These are phyloP conservation scores for Dictyostelium capitatum DNA, from an alignment of 78 protist species.

Conservation along the genomic window DNA sequence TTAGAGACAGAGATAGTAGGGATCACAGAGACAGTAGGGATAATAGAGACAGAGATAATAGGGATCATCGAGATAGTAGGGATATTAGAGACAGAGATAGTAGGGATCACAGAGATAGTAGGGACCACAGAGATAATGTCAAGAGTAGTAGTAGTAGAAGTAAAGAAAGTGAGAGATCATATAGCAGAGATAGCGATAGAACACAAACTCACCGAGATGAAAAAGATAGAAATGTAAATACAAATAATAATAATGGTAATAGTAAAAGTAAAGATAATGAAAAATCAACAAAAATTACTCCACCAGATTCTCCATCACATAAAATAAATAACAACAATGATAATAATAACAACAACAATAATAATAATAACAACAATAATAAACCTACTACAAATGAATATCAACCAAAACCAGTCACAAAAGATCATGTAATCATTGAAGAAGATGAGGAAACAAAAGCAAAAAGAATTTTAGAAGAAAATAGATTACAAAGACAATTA, in stretches of 20 bases:
- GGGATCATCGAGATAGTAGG: conserved; percentile 28
- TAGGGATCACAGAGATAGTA: conserved; percentile 1
- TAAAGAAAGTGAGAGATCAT: background rate
- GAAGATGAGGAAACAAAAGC: conserved; percentile 50
- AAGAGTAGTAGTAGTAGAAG: background rate
- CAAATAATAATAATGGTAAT: background rate
- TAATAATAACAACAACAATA: background rate
- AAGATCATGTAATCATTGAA: background rate
- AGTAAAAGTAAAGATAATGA: background rate
- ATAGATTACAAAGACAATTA: conserved; percentile 51
- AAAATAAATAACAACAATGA: background rate
- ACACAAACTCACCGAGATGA: background rate
- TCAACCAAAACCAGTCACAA: background rate
- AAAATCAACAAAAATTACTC: background rate
- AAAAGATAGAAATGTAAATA: background rate
- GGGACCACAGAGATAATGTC: no score
- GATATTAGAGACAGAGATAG: conserved; percentile 34
- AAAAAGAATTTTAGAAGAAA: conserved; percentile 47
- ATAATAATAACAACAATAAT: background rate
- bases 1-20: background rate
- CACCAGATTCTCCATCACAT: background rate
- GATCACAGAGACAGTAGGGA: conserved; percentile 17
- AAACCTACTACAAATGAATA: background rate
- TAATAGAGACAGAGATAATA: background rate
- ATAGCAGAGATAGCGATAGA: background rate